Conservation (phyloP, 2,329 filamentous ascomycete species). For the Curvularia spicifera region DNA sequence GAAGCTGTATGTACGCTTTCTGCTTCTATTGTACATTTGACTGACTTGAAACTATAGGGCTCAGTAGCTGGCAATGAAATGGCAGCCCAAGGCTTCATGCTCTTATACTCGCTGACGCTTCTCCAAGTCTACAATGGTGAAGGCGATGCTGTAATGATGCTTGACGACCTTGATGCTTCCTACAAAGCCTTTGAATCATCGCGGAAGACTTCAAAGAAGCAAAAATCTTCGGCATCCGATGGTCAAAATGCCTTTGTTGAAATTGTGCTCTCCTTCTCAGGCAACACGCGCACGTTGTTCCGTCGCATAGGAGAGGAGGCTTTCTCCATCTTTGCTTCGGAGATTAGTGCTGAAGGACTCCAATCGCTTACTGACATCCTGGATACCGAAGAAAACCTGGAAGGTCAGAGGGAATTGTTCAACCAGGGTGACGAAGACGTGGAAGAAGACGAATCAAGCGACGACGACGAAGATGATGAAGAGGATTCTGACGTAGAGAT, state of each 20-base stretch:
- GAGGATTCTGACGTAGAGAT: slow-evolving; percentile 55
- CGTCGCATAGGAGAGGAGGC: slow-evolving; percentile 87
- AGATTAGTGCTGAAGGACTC: slow-evolving; percentile 76
- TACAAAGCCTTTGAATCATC: slow-evolving; percentile 65
- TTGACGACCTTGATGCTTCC: slow-evolving; percentile 78
- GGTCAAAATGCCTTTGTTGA: slow-evolving; percentile 68
- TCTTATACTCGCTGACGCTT: slow-evolving; percentile 83
- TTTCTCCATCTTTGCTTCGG: slow-evolving; percentile 79
- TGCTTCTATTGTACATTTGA: neutral
- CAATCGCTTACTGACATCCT: slow-evolving; percentile 73
- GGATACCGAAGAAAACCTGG: slow-evolving; percentile 76
- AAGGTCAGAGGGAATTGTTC: slow-evolving; percentile 87
- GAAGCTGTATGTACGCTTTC: slow-evolving; percentile 25
- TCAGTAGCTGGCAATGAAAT: slow-evolving; percentile 39
- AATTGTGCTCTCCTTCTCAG: slow-evolving; percentile 86
- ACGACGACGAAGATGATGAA: slow-evolving; percentile 56
- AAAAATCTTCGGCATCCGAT: slow-evolving; percentile 29
- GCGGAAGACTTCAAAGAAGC: slow-evolving; percentile 64
- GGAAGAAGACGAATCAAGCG: slow-evolving; percentile 52
- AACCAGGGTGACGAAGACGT: slow-evolving; percentile 60
- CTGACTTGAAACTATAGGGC: slow-evolving; percentile 28
- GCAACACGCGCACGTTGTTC: slow-evolving; percentile 82
- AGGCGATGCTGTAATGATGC: slow-evolving; percentile 79
- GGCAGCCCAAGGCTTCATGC: slow-evolving; percentile 69
- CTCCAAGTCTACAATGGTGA: slow-evolving; percentile 92